Evolutionary conservation across 2,329 filamentous ascomycete species (phyloP), one percentile per base, ranked within the genome.

Genomic region (Colletotrichum sp.): DNA sequence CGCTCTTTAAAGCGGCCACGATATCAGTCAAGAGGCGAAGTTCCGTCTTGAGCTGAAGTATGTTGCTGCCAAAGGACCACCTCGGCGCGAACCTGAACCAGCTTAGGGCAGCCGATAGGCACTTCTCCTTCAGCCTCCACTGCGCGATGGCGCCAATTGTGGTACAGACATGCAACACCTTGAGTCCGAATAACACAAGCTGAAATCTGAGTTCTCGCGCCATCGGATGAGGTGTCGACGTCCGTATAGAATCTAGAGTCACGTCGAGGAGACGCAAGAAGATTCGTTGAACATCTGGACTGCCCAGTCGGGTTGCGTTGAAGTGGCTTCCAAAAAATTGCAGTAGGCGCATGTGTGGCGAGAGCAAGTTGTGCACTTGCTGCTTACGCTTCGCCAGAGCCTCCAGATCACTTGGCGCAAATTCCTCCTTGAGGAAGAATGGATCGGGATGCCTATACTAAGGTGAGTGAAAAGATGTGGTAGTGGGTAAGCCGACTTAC

Each of bases 11-110:
- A 16, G 93, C 91, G 13, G 86, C 83, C 65, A 93, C 88, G 44
- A 98, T 93, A 82, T 98, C 96, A 8, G 90, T 90, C 52, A 99
- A 90, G 21, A 98, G 88, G 79, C 94, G 94, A 39, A 95, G 92
- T 85, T 99, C 97, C 0, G 98, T 96, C 87, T 98, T 99, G 68
- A 99, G 89, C 83, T 99, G 97, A 18, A 99, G 87, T 65, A 95
- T 91, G 82, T 98, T 99, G 80, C 96, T 97, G 72, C 97, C 97
- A 84, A 97, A 99, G 0, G 97, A 98, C 96, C 97, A 99, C 79
- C 93, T 92, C 16, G 96, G 95, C 8, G 95, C 88, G 79, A 93
- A 91, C 52, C 90, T 92, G 85, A 99, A 99, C 98, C 98, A 99
- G 77, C 91, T 92, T 36, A 99, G 88, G 16, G 92, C 96, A 34